These are phyloP conservation scores for Buddleja alternifolia DNA, from an alignment of 257 asterid species.

Conservation along the genomic window DNA sequence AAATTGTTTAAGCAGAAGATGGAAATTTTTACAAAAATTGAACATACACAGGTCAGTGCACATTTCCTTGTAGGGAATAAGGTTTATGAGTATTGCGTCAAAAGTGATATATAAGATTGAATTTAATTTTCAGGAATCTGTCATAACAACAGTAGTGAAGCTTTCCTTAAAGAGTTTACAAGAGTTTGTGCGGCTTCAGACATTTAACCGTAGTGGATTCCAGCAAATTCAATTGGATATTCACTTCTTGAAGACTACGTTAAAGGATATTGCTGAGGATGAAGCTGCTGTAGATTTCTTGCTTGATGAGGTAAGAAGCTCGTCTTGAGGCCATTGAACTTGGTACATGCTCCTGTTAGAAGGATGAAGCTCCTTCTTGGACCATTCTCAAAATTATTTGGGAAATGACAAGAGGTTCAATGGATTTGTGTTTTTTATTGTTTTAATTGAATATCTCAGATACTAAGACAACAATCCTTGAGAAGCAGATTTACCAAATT, in stretches of 20 bases:
- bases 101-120: conserved; percentile 13
- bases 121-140: conserved; percentile 74
- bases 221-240: conserved; percentile 96
- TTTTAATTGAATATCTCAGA: neutral
- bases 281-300: conserved; percentile 93
- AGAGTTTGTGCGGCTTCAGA: conserved; percentile 90
- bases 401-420: neutral
- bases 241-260: conserved; percentile 70
- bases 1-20: conserved; percentile 92
- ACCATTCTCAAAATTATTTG: neutral
- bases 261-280: conserved; percentile 81
- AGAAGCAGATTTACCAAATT: neutral
- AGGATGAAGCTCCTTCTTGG: conserved; percentile 2
- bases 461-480: neutral
- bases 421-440: neutral
- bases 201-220: conserved; percentile 91
- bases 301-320: conserved; percentile 81
- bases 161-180: conserved; percentile 90
- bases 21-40: conserved; percentile 91
- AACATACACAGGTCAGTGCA: conserved; percentile 81
- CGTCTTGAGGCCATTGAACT: conserved; percentile 13
- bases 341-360: neutral
- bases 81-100: conserved; percentile 5
- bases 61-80: conserved; percentile 22
- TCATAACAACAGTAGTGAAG: conserved; percentile 65